Percentiles rank a stretch among this genome's conserved stretches.
Evolutionary conservation across 805 yeast species (phyloP).

Genomic region (Ogataea wickerhamii): DNA sequence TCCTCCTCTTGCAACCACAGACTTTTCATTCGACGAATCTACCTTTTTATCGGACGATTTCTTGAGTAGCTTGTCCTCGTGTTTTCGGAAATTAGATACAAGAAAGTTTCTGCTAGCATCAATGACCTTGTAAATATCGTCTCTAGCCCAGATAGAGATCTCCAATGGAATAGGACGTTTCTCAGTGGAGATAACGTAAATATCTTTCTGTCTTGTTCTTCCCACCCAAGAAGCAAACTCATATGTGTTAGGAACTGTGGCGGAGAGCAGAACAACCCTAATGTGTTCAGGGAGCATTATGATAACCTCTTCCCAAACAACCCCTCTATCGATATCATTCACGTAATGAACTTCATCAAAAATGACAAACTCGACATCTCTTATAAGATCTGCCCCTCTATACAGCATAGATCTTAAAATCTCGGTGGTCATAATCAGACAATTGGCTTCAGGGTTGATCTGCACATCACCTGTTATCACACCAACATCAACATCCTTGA

Average conservation of each 20-base stretch:
- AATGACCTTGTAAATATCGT: constrained; percentile 66
- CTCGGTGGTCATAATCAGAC: constrained; percentile 97
- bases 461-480: constrained; percentile 97
- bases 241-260: constrained; percentile 97
- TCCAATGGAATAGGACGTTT: constrained; percentile 96
- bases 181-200: constrained; percentile 93
- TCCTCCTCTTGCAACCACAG: constrained; percentile 8
- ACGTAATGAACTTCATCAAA: constrained; percentile 98
- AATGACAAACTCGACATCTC: constrained; percentile 96
- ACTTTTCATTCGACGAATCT: constrained; percentile 2
- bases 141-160: constrained; percentile 80
- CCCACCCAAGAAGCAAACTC: constrained; percentile 99
- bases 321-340: constrained; percentile 95
- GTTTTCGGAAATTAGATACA: constrained; percentile 59
- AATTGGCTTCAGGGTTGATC: constrained; percentile 93
- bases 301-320: constrained; percentile 98
- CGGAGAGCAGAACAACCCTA: constrained; percentile 84
- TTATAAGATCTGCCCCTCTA: constrained; percentile 90
- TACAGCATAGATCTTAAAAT: constrained; percentile 92
- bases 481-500: constrained; percentile 75
- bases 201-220: constrained; percentile 91
- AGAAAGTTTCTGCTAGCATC: constrained; percentile 69
- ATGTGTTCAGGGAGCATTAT: constrained; percentile 97
- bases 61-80: constrained; percentile 49
- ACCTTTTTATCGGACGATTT: constrained; percentile 35